phyloP scores from a whole-genome alignment of 1,139 yeast species.

The Tardiomyces blankii region DNA sequence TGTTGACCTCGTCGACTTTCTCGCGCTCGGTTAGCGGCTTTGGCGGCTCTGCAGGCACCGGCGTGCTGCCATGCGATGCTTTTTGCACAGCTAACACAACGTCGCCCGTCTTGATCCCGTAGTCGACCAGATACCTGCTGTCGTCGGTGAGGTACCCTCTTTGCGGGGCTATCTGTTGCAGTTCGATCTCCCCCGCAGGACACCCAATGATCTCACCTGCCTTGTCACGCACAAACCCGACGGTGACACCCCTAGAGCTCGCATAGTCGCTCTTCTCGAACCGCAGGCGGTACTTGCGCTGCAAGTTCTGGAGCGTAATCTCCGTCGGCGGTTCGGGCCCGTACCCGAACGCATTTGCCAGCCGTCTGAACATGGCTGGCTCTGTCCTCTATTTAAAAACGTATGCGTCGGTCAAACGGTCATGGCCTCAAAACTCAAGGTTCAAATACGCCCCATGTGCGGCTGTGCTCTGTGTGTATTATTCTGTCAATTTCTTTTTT shows the following conservation, averaged over 20 bases:
- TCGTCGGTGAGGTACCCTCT: slow-evolving; percentile 24
- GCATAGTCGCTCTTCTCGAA: too few species aligned
- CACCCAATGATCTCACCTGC: slow-evolving; percentile 39
- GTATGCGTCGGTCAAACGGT: too few species aligned
- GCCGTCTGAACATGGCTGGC: too few species aligned
- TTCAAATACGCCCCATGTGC: too few species aligned
- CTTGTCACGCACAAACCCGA: slow-evolving; percentile 42
- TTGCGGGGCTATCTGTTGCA: slow-evolving; percentile 17
- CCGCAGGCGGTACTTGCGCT: too few species aligned
- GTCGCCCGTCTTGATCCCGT: slow-evolving; percentile 21
- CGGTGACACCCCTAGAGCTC: slow-evolving; percentile 42
- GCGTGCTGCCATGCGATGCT: slow-evolving; percentile 4
- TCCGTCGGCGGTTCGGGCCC: too few species aligned
- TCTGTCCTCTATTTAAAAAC: too few species aligned
- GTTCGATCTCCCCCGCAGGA: slow-evolving; percentile 28
- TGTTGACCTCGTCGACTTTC: slow-evolving; percentile 16
- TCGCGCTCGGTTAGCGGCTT: slow-evolving; percentile 13
- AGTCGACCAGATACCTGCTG: slow-evolving; percentile 17
- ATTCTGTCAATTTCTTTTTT: too few species aligned
- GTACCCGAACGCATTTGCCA: too few species aligned
- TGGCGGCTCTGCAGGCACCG: slow-evolving; percentile 16
- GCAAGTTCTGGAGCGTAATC: too few species aligned
- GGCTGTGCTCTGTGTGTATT: too few species aligned
- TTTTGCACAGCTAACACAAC: slow-evolving; percentile 19
- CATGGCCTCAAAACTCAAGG: too few species aligned